Base-by-base conservation (phyloP, 352 stramenopile species). In the Phytophthora cryptogea region DNA sequence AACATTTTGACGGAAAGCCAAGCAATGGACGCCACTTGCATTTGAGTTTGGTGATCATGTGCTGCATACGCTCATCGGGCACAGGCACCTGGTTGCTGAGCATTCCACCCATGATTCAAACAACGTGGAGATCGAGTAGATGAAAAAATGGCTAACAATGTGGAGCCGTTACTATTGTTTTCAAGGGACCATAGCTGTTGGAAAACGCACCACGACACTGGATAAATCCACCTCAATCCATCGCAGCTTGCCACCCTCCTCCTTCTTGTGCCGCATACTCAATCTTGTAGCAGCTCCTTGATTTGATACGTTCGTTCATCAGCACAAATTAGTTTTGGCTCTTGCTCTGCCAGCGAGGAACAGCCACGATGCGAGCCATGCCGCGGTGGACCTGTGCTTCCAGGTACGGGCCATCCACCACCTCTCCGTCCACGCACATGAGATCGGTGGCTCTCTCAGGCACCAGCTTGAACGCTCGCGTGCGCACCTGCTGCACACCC, bases 41-140 rank as follows among this genome's bases (percentile, higher is more conserved):
- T 44, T 89, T 86, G 27, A 90, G 75, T 60, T 82, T 86, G 43
- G 64, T 69, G 57, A 89, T 89, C 59, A 78, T 89, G 31, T 86
- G 67, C 62, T 83, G 67, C 81, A 90, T 90, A 27, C 76, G 76
- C 64, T 88, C 74, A 59, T 88, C 76, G 0, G 78, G 71, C 14
- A 76, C 76, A 11, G 78, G 78, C 49, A 84, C 74, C 46, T 78
- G 71, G 45, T 53, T 69, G 43, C 73, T 84, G n/a, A 82, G 35
- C 17, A 80, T 45, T 8, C 70, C 73, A 27, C 76, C 78, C 78
- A 88, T 88, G 16, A 26, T 44, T 50, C 26, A 14, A 59, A 10
- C 40, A 56, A 37, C 32, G 16, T n/a, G n/a, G 8, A 35, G 5
- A 33, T 10, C 20, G 16, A 48, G 32, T 48, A 28, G 10, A 53